These are phyloP conservation scores for Cytospora mali DNA, from an alignment of 2,329 filamentous ascomycete genomes.

Conservation along the genomic window DNA sequence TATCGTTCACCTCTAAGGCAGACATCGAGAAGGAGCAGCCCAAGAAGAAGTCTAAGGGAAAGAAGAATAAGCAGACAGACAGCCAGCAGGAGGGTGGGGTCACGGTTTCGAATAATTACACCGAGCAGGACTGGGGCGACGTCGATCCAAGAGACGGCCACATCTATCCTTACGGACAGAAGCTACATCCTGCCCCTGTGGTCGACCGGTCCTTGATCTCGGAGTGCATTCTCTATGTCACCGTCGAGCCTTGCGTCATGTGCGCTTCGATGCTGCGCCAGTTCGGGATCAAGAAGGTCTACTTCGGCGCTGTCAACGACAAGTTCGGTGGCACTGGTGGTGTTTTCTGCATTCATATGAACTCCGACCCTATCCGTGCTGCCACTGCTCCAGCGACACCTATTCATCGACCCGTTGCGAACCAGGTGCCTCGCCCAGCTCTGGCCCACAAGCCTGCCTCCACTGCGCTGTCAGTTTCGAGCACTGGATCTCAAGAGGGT, in stretches of 20 bases:
- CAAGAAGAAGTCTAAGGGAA: slow-evolving; percentile 26
- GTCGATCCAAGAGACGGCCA: slow-evolving; percentile 58
- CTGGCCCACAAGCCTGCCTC: slow-evolving; percentile 26
- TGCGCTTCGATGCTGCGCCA: slow-evolving; percentile 91
- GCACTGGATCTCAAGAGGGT: slow-evolving; percentile 27
- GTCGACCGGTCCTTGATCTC: slow-evolving; percentile 70
- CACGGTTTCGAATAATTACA: slow-evolving; percentile 21
- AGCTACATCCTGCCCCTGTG: slow-evolving; percentile 55
- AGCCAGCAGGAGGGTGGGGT: slow-evolving; percentile 33
- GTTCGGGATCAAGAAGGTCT: slow-evolving; percentile 84
- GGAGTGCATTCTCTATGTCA: slow-evolving; percentile 85
- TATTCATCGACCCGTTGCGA: slow-evolving; percentile 33
- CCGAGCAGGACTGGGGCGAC: slow-evolving; percentile 51
- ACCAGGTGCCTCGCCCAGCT: slow-evolving; percentile 22
- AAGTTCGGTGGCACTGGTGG: slow-evolving; percentile 96
- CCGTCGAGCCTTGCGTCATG: slow-evolving; percentile 98
- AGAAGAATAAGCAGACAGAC: slow-evolving; percentile 24
- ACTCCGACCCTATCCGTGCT: slow-evolving; percentile 46
- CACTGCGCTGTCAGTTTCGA: slow-evolving; percentile 20
- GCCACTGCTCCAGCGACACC: slow-evolving; percentile 33
- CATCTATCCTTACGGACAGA: slow-evolving; percentile 64
- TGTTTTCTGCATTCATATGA: slow-evolving; percentile 81
- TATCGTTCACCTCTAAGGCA: slow-evolving; percentile 45
- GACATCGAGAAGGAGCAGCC: slow-evolving; percentile 37
- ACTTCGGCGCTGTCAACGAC: slow-evolving; percentile 94